Percentiles rank a stretch among this genome's conserved stretches.
These are phyloP conservation scores for Pseudofabraea citricarpa DNA, from an alignment of 2,329 filamentous ascomycete genomes.

Conservation along the genomic window DNA sequence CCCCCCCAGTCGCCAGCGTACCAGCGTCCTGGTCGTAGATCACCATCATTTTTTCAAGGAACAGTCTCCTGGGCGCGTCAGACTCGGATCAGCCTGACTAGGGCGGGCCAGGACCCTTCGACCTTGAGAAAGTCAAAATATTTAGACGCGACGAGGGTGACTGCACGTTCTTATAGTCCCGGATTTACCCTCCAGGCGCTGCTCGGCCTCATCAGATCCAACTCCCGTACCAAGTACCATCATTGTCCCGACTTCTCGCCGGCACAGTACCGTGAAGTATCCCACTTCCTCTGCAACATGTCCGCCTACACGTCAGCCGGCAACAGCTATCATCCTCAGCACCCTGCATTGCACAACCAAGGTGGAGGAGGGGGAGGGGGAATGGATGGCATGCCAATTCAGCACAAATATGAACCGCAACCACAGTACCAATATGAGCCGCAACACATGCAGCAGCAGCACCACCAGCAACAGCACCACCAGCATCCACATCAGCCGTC, in stretches of 20 bases:
- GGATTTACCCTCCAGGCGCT: background rate
- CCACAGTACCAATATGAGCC: constrained; percentile 2
- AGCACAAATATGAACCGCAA: constrained; percentile 1
- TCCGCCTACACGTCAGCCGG: constrained; percentile 12
- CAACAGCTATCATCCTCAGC: constrained; percentile 5
- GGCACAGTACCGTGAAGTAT: constrained; percentile 1
- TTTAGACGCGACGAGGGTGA: background rate
- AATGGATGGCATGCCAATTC: background rate
- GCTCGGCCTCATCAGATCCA: background rate
- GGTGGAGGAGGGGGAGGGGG: background rate
- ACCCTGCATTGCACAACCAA: constrained; percentile 6
- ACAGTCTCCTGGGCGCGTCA: too few species aligned
- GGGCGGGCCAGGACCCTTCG: too few species aligned
- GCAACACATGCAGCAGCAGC: constrained; percentile 4
- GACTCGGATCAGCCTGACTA: too few species aligned
- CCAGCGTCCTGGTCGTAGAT: too few species aligned
- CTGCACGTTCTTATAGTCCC: constrained; percentile 3
- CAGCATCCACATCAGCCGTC: constrained; percentile 8
- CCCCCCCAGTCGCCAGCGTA: too few species aligned
- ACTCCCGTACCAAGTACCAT: background rate
- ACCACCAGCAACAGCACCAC: constrained; percentile 4
- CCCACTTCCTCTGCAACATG: constrained; percentile 8
- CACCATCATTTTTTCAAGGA: too few species aligned
- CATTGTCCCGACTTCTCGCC: constrained; percentile 18
- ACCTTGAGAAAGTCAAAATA: too few species aligned